A percentile compares a stretch with the other conserved stretches of the same genome.
Conservation (phyloP, 495 filamentous ascomycete species). For the Penicillium malachiteum region DNA sequence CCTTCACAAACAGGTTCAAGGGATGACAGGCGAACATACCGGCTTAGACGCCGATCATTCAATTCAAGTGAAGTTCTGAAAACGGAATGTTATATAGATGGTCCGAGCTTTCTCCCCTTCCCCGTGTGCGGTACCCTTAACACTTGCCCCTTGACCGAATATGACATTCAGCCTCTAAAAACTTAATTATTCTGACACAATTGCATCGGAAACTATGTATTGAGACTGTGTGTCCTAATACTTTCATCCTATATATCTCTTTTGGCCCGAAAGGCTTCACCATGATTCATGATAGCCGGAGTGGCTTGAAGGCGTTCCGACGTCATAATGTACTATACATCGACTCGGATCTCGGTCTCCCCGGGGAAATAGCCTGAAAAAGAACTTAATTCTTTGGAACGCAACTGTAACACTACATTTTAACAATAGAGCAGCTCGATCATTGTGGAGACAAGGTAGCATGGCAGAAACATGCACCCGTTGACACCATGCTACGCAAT, state of each 20-base stretch:
- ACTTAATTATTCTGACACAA: too few species aligned
- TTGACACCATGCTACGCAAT: background rate
- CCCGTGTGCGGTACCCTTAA: conserved; percentile 11
- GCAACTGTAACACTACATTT: conserved; percentile 30
- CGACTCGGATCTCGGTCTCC: background rate
- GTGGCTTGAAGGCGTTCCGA: background rate
- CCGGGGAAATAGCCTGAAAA: background rate
- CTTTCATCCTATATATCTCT: too few species aligned
- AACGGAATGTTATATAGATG: conserved; percentile 18
- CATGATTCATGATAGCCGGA: background rate
- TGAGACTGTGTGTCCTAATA: too few species aligned
- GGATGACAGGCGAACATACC: background rate
- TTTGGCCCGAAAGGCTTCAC: background rate
- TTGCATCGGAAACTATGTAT: too few species aligned
- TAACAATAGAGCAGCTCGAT: conserved; percentile 23
- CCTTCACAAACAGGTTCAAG: background rate
- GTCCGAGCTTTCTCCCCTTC: background rate
- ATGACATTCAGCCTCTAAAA: too few species aligned
- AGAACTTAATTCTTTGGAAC: conserved; percentile 8
- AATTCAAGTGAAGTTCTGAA: conserved; percentile 7
- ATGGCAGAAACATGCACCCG: conserved; percentile 11
- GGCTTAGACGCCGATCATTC: conserved; percentile 12
- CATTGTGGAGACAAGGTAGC: conserved; percentile 22
- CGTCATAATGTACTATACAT: background rate
- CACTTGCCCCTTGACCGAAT: too few species aligned